Percentiles rank a stretch among this genome's conserved stretches.
These are phyloP conservation scores for Delonix regia DNA, from an alignment of 306 rosid genomes.

Conservation along the genomic window DNA sequence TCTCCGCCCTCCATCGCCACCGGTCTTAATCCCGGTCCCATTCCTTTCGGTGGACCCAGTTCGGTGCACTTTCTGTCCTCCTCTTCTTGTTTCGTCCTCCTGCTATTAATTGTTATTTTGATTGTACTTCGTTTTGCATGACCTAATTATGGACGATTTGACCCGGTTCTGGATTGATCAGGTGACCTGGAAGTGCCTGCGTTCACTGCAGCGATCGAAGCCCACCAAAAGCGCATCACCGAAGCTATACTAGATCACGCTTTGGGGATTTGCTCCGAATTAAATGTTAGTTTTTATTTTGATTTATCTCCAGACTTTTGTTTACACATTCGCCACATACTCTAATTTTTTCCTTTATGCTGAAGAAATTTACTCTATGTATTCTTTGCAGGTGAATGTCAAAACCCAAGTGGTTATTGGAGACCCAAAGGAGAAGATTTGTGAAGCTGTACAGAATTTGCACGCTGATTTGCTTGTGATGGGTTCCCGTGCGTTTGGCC, in stretches of 20 bases:
- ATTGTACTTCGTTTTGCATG: not conserved
- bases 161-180: slow-evolving; percentile 10
- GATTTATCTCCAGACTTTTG: not conserved
- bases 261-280: slow-evolving; percentile 61
- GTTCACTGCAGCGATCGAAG: slow-evolving; percentile 84
- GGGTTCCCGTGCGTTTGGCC: slow-evolving; percentile 84
- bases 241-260: slow-evolving; percentile 69
- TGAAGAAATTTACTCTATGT: not conserved
- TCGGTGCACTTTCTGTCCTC: slow-evolving; percentile 34
- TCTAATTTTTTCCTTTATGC: not conserved
- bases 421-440: slow-evolving; percentile 90
- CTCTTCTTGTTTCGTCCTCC: not conserved
- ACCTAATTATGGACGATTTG: not conserved
- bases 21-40: slow-evolving; percentile 72
- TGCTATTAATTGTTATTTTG: not conserved
- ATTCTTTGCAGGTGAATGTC: slow-evolving; percentile 46
- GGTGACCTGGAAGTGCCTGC: slow-evolving; percentile 89
- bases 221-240: slow-evolving; percentile 88
- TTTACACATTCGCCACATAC: not conserved
- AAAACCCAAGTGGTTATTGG: slow-evolving; percentile 77
- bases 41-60: slow-evolving; percentile 95
- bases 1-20: slow-evolving; percentile 78
- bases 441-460: slow-evolving; percentile 69
- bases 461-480: slow-evolving; percentile 86
- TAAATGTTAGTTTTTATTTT: slow-evolving; percentile 45